Evolutionary conservation across 2,329 filamentous ascomycete species (phyloP).

Genomic region (Fusarium dlaminii): DNA sequence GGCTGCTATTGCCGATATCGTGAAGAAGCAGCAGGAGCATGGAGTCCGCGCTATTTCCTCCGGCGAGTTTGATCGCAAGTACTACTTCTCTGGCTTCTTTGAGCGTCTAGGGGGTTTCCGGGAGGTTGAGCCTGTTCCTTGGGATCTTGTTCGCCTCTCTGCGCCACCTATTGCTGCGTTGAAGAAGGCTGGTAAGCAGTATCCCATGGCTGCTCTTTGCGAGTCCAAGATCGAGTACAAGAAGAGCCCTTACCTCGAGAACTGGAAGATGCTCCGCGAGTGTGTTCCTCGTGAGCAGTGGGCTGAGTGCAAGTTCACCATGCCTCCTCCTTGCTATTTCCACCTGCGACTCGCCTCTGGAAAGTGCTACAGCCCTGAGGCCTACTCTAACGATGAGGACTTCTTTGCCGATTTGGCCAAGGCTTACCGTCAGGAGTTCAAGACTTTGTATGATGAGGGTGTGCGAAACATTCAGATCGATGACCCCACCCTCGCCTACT

Average conservation of each 20-base stretch:
- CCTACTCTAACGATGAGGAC: constrained; percentile 62
- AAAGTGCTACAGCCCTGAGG: constrained; percentile 62
- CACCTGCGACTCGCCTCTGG: constrained; percentile 63
- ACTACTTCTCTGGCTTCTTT: constrained; percentile 60
- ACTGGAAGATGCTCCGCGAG: constrained; percentile 52
- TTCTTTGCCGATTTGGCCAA: constrained; percentile 67
- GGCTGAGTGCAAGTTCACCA: constrained; percentile 73
- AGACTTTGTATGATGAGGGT: constrained; percentile 63
- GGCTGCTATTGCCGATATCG: constrained; percentile 70
- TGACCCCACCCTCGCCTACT: constrained; percentile 71
- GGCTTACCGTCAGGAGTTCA: constrained; percentile 64
- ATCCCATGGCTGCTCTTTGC: constrained; percentile 53
- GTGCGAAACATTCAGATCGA: constrained; percentile 68
- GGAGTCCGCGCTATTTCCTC: constrained; percentile 72
- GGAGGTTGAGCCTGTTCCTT: constrained; percentile 51
- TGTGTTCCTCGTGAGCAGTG: constrained; percentile 66
- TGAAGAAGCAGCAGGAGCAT: constrained; percentile 70
- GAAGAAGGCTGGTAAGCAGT: constrained; percentile 50
- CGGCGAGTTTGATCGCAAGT: constrained; percentile 71
- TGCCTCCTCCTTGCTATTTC: constrained; percentile 75
- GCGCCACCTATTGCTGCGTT: constrained; percentile 53
- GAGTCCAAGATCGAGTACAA: constrained; percentile 55
- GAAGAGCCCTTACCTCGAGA: constrained; percentile 54
- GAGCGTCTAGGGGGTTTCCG: constrained; percentile 56
- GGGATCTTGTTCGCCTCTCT: constrained; percentile 50